Percentiles rank a stretch among this genome's conserved stretches.
phyloP scores from a whole-genome alignment of 176 grass and related monocot genomes.

The Chrysopogon serrulatus region DNA sequence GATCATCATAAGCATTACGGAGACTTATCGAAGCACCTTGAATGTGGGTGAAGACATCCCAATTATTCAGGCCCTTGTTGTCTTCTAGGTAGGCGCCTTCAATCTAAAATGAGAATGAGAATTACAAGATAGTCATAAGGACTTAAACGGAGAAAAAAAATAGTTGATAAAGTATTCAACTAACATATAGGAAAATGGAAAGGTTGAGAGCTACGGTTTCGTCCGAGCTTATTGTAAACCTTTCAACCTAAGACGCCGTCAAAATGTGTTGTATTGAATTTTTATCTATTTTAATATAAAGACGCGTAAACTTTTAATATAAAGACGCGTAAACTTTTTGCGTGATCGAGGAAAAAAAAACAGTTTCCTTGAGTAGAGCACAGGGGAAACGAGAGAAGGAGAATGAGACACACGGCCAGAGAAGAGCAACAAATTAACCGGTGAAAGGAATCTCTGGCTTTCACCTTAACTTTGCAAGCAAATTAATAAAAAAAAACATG shows the following conservation, averaged over 20 bases:
- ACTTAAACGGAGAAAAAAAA: neutral
- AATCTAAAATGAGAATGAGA: constrained; percentile 44
- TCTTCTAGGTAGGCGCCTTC: constrained; percentile 59
- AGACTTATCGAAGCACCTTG: constrained; percentile 1
- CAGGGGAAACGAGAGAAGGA: neutral
- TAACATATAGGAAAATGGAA: neutral
- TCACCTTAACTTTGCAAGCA: neutral
- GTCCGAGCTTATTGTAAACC: no score
- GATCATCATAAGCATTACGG: neutral
- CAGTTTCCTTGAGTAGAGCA: neutral
- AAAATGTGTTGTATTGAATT: no score
- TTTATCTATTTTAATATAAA: no score
- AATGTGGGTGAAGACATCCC: constrained; percentile 60
- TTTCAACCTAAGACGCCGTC: no score
- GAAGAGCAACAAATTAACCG: neutral
- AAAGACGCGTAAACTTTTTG: no score
- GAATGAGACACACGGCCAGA: neutral
- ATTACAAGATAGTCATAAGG: neutral
- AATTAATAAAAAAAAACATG: no score
- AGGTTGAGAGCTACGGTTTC: neutral
- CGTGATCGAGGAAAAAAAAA: no score
- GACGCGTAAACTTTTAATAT: no score
- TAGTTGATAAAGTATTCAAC: neutral
- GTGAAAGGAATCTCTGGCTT: neutral
- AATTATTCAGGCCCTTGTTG: constrained; percentile 58